These are phyloP conservation scores for Zygoascus sp. DNA, from an alignment of 1,139 yeast species.

Conservation along the genomic window DNA sequence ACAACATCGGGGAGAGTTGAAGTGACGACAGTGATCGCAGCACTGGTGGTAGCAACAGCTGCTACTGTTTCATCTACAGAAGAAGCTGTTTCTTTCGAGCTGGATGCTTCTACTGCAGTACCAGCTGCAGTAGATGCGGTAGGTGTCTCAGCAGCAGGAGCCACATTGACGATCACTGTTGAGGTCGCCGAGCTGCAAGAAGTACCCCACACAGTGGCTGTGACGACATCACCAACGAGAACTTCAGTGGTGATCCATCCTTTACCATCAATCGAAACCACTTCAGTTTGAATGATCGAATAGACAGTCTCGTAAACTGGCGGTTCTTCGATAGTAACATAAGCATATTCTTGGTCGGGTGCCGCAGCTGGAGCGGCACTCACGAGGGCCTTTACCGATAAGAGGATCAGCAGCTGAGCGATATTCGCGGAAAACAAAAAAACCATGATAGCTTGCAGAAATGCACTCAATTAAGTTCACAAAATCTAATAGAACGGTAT, in stretches of 20 bases:
- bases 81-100: too few relatives aligned
- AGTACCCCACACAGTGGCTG: constrained; percentile 2
- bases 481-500: too few relatives aligned
- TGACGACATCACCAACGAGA: not conserved
- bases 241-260: not conserved
- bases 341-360: constrained; percentile 12
- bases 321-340: constrained; percentile 22
- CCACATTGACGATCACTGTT: constrained; percentile 27
- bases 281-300: constrained; percentile 9
- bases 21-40: too few relatives aligned
- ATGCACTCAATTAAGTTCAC: too few relatives aligned
- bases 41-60: too few relatives aligned
- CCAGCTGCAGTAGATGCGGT: constrained; percentile 9
- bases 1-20: not conserved
- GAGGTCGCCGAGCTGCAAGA: constrained; percentile 16
- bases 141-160: constrained; percentile 15
- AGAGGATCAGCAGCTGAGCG: not conserved
- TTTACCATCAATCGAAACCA: constrained; percentile 1
- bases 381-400: not conserved
- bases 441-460: not conserved
- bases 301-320: constrained; percentile 23
- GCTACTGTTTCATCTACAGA: too few relatives aligned
- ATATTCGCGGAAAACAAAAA: not conserved
- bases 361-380: constrained; percentile 14
- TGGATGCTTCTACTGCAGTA: too few relatives aligned